Percentiles rank a stretch among this genome's conserved stretches.
These are phyloP conservation scores for Picea abies DNA, from an alignment of 83 land plant species.

Conservation along the genomic window DNA sequence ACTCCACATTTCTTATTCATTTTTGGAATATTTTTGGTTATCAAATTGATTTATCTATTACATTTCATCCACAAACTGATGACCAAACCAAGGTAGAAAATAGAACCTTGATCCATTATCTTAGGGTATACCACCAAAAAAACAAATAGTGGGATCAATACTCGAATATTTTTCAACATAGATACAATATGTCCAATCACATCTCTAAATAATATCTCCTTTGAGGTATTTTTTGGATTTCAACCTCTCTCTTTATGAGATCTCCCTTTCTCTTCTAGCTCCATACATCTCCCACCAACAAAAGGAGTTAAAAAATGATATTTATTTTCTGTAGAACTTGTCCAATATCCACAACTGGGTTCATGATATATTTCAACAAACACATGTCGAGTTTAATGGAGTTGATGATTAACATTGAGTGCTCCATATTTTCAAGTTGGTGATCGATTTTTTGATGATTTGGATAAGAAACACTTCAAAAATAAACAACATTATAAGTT, in stretches of 20 bases:
- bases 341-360: neutral
- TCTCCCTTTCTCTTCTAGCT: neutral
- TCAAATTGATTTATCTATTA: neutral
- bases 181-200: neutral
- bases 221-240: neutral
- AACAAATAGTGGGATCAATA: neutral
- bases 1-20: neutral
- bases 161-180: neutral
- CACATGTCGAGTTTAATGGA: neutral
- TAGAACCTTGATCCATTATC: neutral
- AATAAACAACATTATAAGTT: neutral
- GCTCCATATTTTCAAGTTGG: neutral
- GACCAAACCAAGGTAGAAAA: neutral
- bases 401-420: neutral
- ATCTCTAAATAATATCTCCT: neutral
- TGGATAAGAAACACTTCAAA: neutral
- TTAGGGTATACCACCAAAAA: neutral
- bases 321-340: neutral
- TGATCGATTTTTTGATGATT: neutral
- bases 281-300: neutral
- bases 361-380: neutral
- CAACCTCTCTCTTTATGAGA: neutral
- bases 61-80: neutral
- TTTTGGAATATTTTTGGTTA: neutral
- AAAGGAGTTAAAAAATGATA: neutral